Evolutionary conservation across 2,329 filamentous ascomycete genomes (phyloP).

Genomic region (Fusarium duplospermum): DNA sequence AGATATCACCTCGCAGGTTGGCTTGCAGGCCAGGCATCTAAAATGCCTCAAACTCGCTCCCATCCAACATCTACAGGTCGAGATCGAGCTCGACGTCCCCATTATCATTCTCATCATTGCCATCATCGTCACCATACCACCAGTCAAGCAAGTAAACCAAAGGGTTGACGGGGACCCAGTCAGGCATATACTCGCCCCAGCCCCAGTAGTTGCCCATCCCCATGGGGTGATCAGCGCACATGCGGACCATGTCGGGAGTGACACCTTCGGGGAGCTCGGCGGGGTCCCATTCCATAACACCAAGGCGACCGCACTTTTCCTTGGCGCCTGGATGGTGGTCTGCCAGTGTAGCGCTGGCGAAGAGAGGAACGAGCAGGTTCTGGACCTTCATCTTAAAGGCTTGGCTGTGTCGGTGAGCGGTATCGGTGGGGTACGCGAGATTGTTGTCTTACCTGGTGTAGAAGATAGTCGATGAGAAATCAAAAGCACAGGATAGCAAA

Average conservation of each 20-base stretch:
- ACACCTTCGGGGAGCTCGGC: conserved; percentile 13
- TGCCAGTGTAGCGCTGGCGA: neutral
- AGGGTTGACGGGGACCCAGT: conserved; percentile 32
- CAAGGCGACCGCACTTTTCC: conserved; percentile 25
- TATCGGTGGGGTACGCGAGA: neutral
- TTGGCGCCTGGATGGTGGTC: conserved; percentile 13
- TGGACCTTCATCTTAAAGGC: neutral
- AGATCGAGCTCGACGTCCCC: neutral
- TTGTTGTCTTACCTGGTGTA: neutral
- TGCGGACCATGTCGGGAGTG: conserved; percentile 12
- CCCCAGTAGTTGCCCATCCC: conserved; percentile 34
- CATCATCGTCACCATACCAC: neutral
- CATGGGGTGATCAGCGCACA: conserved; percentile 27
- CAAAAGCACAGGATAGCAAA: neutral
- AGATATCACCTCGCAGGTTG: neutral
- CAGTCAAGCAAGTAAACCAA: neutral
- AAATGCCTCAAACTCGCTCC: neutral
- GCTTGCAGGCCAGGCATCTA: neutral
- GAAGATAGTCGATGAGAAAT: neutral
- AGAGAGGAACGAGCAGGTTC: neutral
- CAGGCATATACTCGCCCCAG: conserved; percentile 23
- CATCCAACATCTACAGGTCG: neutral
- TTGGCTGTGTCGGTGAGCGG: neutral
- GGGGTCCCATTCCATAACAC: conserved; percentile 30
- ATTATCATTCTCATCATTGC: neutral